A percentile compares a stretch with the other conserved stretches of the same genome.
Conservation (phyloP, 1,284 basidiomycete species). For the Dichomitus squalens region DNA sequence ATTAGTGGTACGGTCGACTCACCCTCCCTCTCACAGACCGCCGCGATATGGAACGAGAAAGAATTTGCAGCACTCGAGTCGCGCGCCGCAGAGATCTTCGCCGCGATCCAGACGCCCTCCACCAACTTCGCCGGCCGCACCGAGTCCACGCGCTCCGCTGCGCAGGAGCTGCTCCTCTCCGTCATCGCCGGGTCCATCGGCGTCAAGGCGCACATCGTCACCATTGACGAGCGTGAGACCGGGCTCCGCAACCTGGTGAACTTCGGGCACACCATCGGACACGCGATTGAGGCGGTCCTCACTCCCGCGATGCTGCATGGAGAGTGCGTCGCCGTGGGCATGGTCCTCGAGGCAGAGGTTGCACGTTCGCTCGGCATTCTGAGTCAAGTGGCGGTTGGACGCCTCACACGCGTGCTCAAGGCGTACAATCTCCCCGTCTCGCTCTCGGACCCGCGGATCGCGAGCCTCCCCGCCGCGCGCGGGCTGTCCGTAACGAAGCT, state of each 20-base stretch:
- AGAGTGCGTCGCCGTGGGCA: slow-evolving; percentile 91
- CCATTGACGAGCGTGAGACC: slow-evolving; percentile 93
- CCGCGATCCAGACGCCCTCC: slow-evolving; percentile 80
- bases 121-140: slow-evolving; percentile 62
- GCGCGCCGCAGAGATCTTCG: slow-evolving; percentile 80
- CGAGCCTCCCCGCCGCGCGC: slow-evolving; percentile 69
- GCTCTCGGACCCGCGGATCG: slow-evolving; percentile 75
- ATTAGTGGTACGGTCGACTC: too few species aligned
- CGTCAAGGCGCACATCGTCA: slow-evolving; percentile 95
- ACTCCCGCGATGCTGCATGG: slow-evolving; percentile 92
- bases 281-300: slow-evolving; percentile 93
- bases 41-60: slow-evolving; percentile 91
- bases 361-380: slow-evolving; percentile 86
- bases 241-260: slow-evolving; percentile 96
- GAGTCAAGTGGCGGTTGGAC: slow-evolving; percentile 87
- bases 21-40: slow-evolving; percentile 61
- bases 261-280: slow-evolving; percentile 95
- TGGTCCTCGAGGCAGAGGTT: slow-evolving; percentile 93
- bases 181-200: slow-evolving; percentile 88
- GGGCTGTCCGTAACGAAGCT: slow-evolving; percentile 81
- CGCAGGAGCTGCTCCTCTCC: slow-evolving; percentile 75
- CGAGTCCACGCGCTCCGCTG: slow-evolving; percentile 67
- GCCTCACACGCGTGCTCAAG: slow-evolving; percentile 81
- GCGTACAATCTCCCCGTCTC: slow-evolving; percentile 88
- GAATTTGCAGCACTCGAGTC: slow-evolving; percentile 89